Evolutionary conservation across 345 rosid genomes (phyloP).

Genomic region (Populus alba): DNA sequence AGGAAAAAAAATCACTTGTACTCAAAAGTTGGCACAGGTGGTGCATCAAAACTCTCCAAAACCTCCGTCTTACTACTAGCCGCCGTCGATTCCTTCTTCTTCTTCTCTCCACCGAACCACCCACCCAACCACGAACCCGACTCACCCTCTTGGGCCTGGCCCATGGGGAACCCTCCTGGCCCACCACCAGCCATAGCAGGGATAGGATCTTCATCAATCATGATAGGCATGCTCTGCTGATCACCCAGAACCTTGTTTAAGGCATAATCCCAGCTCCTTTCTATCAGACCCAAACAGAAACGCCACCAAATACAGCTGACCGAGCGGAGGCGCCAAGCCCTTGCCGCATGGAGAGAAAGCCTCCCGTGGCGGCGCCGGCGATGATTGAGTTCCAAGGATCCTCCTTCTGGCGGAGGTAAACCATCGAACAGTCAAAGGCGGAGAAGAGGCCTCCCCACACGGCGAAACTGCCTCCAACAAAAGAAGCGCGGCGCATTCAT

Average conservation of each 20-base stretch:
- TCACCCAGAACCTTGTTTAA: not conserved
- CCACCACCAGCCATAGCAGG: not conserved
- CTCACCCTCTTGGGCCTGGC: not conserved
- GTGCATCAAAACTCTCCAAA: too few relatives aligned
- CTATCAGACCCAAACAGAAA: conserved; percentile 15
- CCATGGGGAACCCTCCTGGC: not conserved
- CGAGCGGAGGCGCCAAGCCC: not conserved
- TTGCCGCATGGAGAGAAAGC: conserved; percentile 38
- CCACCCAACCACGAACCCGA: not conserved
- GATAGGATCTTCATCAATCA: not conserved
- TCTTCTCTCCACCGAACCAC: not conserved
- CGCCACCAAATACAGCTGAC: not conserved
- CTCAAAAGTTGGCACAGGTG: too few relatives aligned
- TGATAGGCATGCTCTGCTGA: conserved; percentile 25
- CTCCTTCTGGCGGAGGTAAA: conserved; percentile 79
- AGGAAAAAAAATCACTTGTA: too few relatives aligned
- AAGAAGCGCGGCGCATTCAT: conserved; percentile 87
- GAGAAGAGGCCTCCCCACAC: conserved; percentile 86
- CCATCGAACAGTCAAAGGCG: conserved; percentile 71
- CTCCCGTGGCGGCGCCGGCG: conserved; percentile 85
- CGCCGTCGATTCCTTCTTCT: not conserved
- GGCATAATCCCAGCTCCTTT: conserved; percentile 25
- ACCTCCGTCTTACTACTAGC: too few relatives aligned
- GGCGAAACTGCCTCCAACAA: conserved; percentile 69
- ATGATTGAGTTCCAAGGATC: conserved; percentile 90